Base-by-base conservation (phyloP, 2,329 filamentous ascomycete species). In the Fusarium xylarioides region DNA sequence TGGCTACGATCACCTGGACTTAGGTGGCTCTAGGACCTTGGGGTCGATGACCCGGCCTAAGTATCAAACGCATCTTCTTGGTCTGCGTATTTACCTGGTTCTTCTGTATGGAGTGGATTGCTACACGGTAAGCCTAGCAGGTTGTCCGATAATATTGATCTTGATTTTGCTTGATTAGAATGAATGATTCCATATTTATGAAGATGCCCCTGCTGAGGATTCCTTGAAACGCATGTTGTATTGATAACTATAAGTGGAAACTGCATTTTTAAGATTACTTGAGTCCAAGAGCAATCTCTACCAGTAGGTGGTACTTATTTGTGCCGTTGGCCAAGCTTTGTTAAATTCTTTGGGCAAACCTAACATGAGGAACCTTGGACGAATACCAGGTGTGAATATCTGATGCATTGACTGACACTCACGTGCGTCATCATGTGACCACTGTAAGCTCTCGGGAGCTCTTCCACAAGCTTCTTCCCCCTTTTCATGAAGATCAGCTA, bases 381-480 rank as follows among this genome's bases (percentile, higher is more conserved):
- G 19, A 38, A 54, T 52, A 12, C 16, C 42, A 43, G 16, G 42
- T 26, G 23, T 44, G 26, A 26, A 26, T 26, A 26, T 26, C 26
- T 26, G 26, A 32, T 34, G 7, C 12, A 16, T 12, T 44, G 8
- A 8, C 9, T 44, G 11, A 5, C 5, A 11, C 26, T 46, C 19
- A 47, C 56, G 71, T 65, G 55, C n/a, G 18, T 11, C 19, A 32
- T 73, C 62, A 73, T 53, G 56, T 73, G 70, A 67, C n/a, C 9
- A 14, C 4, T 5, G 4, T 21, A 18, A 44, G 43, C n/a, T 58
- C 16, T 4, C 10, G 10, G 15, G 42, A 44, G 42, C 49, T 52
- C 23, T 63, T 68, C 49, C 18, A 19, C 49, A 18, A 35, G 37
- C 28, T 66, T 66, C 50, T 61, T 52, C 56, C 67, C 67, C 70